Base-by-base conservation (phyloP, 768 basidiomycete species). In the Hericium erinaceus region DNA sequence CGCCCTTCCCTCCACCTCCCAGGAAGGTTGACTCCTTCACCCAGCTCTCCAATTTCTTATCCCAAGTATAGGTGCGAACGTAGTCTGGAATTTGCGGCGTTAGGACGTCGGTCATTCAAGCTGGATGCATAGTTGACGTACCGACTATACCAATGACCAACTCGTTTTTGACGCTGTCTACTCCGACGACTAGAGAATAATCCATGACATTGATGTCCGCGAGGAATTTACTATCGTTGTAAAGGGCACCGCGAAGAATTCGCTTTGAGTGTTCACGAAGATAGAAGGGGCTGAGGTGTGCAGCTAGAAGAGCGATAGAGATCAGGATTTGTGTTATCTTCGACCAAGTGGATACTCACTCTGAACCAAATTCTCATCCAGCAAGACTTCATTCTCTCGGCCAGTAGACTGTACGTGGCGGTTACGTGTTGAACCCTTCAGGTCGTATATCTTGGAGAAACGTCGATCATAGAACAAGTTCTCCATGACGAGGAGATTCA, bases 401-500 rank as follows among this genome's bases (percentile, higher is more conserved):
- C 91, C 91, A 3, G 93, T 95, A 10, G 91, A 86, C 59, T 87
- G 89, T 7, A 97, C 94, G 65, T 92, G 90, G 1, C 97, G 84
- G 68, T 97, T 97, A 48, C 97, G 80, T 13, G 87, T 94, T 15
- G 94, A 98, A 15, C 97, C 97, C 68, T 99, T 99, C 46, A 99
- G 75, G 67, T 99, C 97, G 68, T 95, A 99, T 48, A 98, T 94
- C 92, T 88, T 92, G 3, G 87, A 84, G 65, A 98, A 95, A 11
- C 87, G 82, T 56, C 91, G 81, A 61, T 95, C 91, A 69, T 97
- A 95, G 68, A 98, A 97, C 10, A 95, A 75, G 65, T 95, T 99
- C 72, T 99, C 97, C 95, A 98, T 98, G 52, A 99, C 91, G 39
- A 98, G 74, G 20, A 99, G 76, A 65, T 97, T 97, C 91, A 98